A percentile compares a stretch with the other conserved stretches of the same genome.
phyloP scores from a whole-genome alignment of 78 protist genomes.

The Isochrysis galbana region DNA sequence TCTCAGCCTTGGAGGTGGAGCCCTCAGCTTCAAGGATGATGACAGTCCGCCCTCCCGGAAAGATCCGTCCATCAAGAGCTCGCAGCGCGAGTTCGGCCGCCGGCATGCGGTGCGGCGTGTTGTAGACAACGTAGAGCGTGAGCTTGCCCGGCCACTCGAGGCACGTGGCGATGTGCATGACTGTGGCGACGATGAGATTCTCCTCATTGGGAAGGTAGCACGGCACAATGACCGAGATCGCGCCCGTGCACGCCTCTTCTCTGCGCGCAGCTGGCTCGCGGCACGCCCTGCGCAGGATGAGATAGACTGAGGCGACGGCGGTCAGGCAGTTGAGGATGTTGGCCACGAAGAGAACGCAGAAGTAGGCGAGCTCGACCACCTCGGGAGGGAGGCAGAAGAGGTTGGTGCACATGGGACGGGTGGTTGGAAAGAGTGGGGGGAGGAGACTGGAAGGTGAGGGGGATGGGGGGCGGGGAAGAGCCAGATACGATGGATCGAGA shows the following conservation, averaged over 20 bases:
- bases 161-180: not conserved
- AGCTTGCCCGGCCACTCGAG: not conserved
- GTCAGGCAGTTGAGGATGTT: not conserved
- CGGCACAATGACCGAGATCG: not conserved
- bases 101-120: not conserved
- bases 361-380: not conserved
- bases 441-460: not conserved
- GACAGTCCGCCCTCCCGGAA: not conserved
- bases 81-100: not conserved
- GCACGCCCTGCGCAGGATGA: not conserved
- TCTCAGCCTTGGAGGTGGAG: not conserved
- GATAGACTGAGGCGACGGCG: not conserved
- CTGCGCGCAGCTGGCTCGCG: not conserved
- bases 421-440: not conserved
- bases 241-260: not conserved
- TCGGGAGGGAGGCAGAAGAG: not conserved
- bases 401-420: not conserved
- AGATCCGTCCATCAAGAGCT: not conserved
- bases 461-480: too few species aligned
- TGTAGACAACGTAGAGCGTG: not conserved
- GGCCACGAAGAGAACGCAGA: not conserved
- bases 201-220: constrained; percentile 30
- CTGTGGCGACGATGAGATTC: not conserved
- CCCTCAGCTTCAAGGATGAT: not conserved
- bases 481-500: not conserved